Percentiles rank a stretch among this genome's conserved stretches.
These are phyloP conservation scores for Volvox carteri DNA, from an alignment of 163 green algal species.

Conservation along the genomic window DNA sequence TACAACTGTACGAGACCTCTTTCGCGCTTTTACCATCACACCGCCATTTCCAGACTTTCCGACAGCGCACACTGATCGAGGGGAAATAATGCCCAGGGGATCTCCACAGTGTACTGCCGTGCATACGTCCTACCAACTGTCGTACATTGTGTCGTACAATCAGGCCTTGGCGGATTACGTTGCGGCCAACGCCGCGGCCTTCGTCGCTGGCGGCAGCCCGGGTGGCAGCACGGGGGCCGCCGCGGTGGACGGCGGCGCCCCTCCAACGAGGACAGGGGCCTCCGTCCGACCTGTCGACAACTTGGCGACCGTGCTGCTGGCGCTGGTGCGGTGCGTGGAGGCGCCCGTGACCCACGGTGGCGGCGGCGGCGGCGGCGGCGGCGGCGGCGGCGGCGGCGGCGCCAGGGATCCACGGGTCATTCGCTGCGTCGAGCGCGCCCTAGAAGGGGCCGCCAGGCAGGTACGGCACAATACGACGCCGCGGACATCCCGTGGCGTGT, in stretches of 20 bases:
- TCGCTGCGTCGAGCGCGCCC: neutral
- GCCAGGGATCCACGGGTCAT: neutral
- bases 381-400: neutral
- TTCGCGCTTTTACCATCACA: too few relatives aligned
- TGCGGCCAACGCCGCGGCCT: neutral
- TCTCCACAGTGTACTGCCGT: too few relatives aligned
- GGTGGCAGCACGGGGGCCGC: too few relatives aligned
- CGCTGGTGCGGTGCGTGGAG: slow-evolving; percentile 36
- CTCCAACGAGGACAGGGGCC: neutral
- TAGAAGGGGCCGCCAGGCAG: neutral
- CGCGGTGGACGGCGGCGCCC: neutral
- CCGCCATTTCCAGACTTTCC: too few relatives aligned
- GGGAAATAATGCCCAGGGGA: too few relatives aligned
- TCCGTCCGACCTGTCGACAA: neutral
- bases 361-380: neutral
- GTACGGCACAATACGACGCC: neutral
- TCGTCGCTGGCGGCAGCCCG: neutral
- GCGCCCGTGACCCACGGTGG: neutral
- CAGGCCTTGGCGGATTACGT: slow-evolving; percentile 20
- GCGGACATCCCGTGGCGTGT: neutral
- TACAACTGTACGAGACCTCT: too few relatives aligned
- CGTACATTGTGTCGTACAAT: too few relatives aligned
- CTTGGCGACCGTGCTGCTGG: slow-evolving; percentile 15
- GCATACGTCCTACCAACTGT: too few relatives aligned
- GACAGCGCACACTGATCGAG: too few relatives aligned